Conservation (phyloP, 257 asterid species). For the Scutellaria galericulata region DNA sequence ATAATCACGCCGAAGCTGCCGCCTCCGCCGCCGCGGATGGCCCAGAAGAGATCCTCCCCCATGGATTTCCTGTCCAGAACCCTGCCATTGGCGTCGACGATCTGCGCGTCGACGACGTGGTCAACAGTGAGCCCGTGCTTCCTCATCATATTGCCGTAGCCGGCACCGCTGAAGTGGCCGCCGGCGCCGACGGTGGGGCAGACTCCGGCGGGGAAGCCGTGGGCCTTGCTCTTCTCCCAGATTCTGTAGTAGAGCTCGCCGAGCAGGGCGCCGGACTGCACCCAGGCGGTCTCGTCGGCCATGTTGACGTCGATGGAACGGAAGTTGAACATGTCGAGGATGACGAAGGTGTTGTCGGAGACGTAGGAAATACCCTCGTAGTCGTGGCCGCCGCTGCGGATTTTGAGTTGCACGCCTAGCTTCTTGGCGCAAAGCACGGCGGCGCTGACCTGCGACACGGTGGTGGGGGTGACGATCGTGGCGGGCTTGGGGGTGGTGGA, state of each 20-base stretch:
- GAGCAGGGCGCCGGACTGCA: constrained; percentile 55
- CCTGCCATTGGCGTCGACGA: constrained; percentile 52
- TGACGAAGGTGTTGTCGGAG: constrained; percentile 40
- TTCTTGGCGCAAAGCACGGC: constrained; percentile 53
- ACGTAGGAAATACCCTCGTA: constrained; percentile 63
- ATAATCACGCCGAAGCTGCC: constrained; percentile 59
- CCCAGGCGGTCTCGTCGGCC: constrained; percentile 56
- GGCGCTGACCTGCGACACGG: constrained; percentile 46
- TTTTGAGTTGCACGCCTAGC: constrained; percentile 45
- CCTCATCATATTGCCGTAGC: constrained; percentile 59
- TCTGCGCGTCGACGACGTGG: constrained; percentile 55
- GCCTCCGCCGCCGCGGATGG: constrained; percentile 69
- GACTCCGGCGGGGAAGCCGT: constrained; percentile 57
- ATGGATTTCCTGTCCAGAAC: constrained; percentile 49
- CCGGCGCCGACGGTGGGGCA: constrained; percentile 69
- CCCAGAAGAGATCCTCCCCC: constrained; percentile 77
- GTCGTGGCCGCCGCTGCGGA: constrained; percentile 75
- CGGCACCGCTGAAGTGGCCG: constrained; percentile 69
- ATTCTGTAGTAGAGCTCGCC: constrained; percentile 63
- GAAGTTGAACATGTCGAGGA: constrained; percentile 63
- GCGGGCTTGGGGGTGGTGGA: constrained; percentile 52
- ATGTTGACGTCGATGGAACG: constrained; percentile 43
- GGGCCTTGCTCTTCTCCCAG: constrained; percentile 47
- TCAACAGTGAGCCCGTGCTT: constrained; percentile 61
- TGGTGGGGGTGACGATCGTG: constrained; percentile 50